Conservation (phyloP, 2,329 filamentous ascomycete genomes). For the Didymella lethalis region DNA sequence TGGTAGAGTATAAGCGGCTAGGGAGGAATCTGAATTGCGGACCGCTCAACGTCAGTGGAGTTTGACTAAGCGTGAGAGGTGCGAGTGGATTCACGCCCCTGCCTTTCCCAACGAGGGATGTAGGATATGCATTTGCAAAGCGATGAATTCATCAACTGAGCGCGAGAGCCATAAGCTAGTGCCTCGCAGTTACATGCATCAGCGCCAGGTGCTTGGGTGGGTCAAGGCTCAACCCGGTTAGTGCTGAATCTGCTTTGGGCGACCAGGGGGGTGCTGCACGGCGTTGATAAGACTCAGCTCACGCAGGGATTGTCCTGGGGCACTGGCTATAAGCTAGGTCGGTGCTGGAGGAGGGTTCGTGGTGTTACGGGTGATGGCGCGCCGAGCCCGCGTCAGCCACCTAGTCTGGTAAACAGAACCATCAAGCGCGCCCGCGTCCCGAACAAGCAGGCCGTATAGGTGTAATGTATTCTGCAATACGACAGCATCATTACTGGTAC, state of each 20-base stretch:
- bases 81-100: conserved; percentile 35
- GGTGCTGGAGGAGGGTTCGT: conserved; percentile 29
- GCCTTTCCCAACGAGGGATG: conserved; percentile 40
- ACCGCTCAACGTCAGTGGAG: conserved; percentile 25
- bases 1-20: conserved; percentile 13
- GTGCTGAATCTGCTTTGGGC: conserved; percentile 33
- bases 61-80: conserved; percentile 33
- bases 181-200: conserved; percentile 38
- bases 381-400: conserved; percentile 39
- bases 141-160: conserved; percentile 48
- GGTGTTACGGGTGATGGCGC: conserved; percentile 28
- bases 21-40: conserved; percentile 10
- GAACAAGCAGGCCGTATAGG: conserved; percentile 25
- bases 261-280: conserved; percentile 40
- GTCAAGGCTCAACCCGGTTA: conserved; percentile 35
- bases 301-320: conserved; percentile 33
- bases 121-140: conserved; percentile 46
- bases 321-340: conserved; percentile 32
- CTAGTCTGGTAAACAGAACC: conserved; percentile 26
- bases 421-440: conserved; percentile 25
- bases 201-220: conserved; percentile 37
- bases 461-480: conserved; percentile 42
- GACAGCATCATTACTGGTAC: conserved; percentile 29
- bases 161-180: conserved; percentile 43
- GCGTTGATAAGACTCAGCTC: conserved; percentile 39